These are phyloP conservation scores for Reticulascus tulasneorum DNA, from an alignment of 2,329 filamentous ascomycete species.

Conservation along the genomic window DNA sequence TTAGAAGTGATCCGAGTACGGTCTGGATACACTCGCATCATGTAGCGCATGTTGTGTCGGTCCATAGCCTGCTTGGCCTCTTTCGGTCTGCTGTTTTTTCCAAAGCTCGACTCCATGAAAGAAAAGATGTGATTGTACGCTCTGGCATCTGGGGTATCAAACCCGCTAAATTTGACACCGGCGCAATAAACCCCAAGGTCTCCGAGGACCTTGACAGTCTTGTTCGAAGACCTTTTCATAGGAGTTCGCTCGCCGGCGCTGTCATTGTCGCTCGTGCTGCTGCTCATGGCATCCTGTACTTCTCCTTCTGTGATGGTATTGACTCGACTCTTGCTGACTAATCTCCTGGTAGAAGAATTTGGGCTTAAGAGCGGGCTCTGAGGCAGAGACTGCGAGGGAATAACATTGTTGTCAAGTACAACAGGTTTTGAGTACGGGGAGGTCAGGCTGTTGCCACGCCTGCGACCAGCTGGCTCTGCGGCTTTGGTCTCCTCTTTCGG, in stretches of 20 bases:
- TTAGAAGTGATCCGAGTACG: conserved; percentile 77
- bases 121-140: conserved; percentile 94
- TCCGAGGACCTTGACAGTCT: conserved; percentile 79
- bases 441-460: conserved; percentile 68
- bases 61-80: conserved; percentile 76
- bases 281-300: conserved; percentile 52
- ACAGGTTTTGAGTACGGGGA: conserved; percentile 68
- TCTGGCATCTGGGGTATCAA: conserved; percentile 73
- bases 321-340: conserved; percentile 47
- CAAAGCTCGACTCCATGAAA: conserved; percentile 85
- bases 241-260: conserved; percentile 55
- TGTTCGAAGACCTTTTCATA: conserved; percentile 66
- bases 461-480: conserved; percentile 38
- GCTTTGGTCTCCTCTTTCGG: conserved; percentile 34
- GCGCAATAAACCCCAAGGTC: conserved; percentile 76
- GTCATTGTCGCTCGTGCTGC: conserved; percentile 77
- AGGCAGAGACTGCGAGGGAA: conserved; percentile 48
- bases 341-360: conserved; percentile 45
- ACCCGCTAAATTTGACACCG: conserved; percentile 78
- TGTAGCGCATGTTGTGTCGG: conserved; percentile 83
- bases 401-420: conserved; percentile 51
- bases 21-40: conserved; percentile 93
- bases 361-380: conserved; percentile 52
- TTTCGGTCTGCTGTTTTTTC: conserved; percentile 70
- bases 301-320: conserved; percentile 55